phyloP scores from a whole-genome alignment of 805 yeast genomes.

The Blastobotrys robertii region DNA sequence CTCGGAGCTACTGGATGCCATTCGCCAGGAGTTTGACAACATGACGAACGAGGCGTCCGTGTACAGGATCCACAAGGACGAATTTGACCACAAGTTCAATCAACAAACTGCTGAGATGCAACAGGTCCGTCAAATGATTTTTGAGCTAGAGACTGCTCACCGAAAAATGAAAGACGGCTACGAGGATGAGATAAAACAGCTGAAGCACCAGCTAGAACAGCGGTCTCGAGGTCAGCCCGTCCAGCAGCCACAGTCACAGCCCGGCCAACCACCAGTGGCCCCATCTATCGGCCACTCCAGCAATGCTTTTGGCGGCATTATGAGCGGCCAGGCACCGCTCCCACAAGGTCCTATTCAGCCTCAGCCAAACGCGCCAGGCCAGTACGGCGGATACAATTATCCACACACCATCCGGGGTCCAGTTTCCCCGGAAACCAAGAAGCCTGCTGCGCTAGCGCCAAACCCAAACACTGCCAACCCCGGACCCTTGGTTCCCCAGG shows the following conservation, averaged over 20 bases:
- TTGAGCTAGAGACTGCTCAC: constrained; percentile 89
- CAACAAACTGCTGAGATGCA: constrained; percentile 92
- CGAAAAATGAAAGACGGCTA: constrained; percentile 91
- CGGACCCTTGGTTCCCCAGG: constrained; percentile 6
- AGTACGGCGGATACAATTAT: constrained; percentile 11
- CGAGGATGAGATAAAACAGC: constrained; percentile 81
- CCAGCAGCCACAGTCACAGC: constrained; percentile 32
- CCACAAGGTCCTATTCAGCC: constrained; percentile 9
- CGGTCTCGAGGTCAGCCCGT: constrained; percentile 47
- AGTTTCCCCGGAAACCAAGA: not conserved
- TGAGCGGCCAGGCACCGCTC: constrained; percentile 22
- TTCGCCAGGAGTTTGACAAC: constrained; percentile 82
- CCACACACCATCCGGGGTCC: not conserved
- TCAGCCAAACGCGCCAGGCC: constrained; percentile 10
- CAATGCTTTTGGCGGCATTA: constrained; percentile 24
- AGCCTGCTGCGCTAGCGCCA: not conserved
- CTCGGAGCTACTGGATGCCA: constrained; percentile 80
- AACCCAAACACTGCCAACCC: constrained; percentile 8
- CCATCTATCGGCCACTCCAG: constrained; percentile 20
- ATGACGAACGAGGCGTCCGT: constrained; percentile 78
- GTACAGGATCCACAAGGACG: constrained; percentile 84
- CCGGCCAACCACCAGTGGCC: constrained; percentile 19
- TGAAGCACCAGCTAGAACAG: constrained; percentile 77
- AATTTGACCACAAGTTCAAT: constrained; percentile 76
- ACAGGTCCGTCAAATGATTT: constrained; percentile 87